These are phyloP conservation scores for Fusarium sp. DNA, from an alignment of 2,329 filamentous ascomycete species.

Conservation along the genomic window DNA sequence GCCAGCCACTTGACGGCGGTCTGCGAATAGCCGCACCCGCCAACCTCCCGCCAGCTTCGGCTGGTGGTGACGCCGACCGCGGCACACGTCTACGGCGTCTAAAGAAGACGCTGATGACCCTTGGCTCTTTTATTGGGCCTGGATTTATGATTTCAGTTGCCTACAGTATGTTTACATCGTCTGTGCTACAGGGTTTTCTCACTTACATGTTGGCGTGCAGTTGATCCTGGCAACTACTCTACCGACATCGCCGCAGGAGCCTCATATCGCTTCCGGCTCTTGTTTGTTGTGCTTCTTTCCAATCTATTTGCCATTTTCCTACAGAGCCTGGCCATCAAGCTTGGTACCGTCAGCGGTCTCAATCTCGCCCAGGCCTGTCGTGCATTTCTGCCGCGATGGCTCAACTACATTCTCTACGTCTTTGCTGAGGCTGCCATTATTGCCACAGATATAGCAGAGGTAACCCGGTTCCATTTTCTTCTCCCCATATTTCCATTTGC, in stretches of 20 bases:
- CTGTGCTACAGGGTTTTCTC: too few relatives aligned
- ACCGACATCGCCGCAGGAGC: conserved; percentile 15
- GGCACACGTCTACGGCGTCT: too few relatives aligned
- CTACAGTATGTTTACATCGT: too few relatives aligned
- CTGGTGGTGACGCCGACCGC: not conserved
- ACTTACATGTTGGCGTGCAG: not conserved
- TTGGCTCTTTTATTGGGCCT: too few relatives aligned
- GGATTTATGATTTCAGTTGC: too few relatives aligned
- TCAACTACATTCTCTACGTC: conserved; percentile 70
- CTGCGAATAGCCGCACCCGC: conserved; percentile 1
- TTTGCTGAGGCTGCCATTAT: conserved; percentile 76
- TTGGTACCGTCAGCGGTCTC: conserved; percentile 75
- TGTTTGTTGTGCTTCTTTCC: conserved; percentile 3
- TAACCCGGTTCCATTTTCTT: conserved; percentile 2
- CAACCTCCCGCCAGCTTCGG: not conserved
- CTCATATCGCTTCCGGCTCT: conserved; percentile 5
- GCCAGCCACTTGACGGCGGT: conserved; percentile 54
- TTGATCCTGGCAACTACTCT: conserved; percentile 18
- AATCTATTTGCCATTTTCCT: conserved; percentile 76
- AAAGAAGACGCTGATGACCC: too few relatives aligned
- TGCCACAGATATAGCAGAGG: conserved; percentile 76
- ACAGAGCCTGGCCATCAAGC: conserved; percentile 74
- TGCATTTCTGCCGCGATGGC: conserved; percentile 72
- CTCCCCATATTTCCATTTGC: too few relatives aligned
- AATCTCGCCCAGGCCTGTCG: conserved; percentile 75